Percentiles rank a stretch among this genome's conserved stretches.
These are phyloP conservation scores for Geotrichum ghanense DNA, from an alignment of 805 yeast genomes.

Conservation along the genomic window DNA sequence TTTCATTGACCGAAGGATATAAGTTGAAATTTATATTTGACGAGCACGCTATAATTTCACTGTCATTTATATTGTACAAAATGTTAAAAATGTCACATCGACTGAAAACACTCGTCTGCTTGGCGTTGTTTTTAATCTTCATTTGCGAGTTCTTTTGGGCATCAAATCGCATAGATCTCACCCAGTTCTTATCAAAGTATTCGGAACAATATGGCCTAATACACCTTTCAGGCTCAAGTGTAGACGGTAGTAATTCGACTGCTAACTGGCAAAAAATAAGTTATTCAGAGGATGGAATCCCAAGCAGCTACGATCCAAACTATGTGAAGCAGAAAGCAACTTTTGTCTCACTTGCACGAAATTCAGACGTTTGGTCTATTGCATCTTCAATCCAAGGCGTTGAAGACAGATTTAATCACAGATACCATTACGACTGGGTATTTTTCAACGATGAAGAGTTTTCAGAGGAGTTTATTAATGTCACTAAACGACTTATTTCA, in stretches of 20 bases:
- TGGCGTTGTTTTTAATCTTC: neutral
- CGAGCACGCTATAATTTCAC: neutral
- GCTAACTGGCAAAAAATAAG: neutral
- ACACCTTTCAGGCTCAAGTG: neutral
- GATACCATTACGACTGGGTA: conserved; percentile 66
- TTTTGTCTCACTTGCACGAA: conserved; percentile 59
- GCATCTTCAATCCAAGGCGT: conserved; percentile 48
- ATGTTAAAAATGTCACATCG: neutral
- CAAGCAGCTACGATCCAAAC: conserved; percentile 4
- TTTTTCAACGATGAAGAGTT: conserved; percentile 64
- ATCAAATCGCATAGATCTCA: neutral
- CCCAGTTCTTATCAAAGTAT: neutral
- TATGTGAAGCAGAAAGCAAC: conserved; percentile 40
- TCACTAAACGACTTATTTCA: conserved; percentile 39
- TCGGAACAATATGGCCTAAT: neutral
- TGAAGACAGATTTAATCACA: conserved; percentile 54
- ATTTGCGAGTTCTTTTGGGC: neutral
- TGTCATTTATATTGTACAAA: neutral
- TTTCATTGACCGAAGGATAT: too few relatives aligned
- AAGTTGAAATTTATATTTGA: too few relatives aligned
- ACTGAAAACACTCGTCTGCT: neutral
- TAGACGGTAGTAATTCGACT: too few relatives aligned
- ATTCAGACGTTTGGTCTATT: conserved; percentile 47
- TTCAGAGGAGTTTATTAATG: conserved; percentile 39
- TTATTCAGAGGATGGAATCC: conserved; percentile 1